Conservation (phyloP, 305 asterid species). For the Petunia hybrid region DNA sequence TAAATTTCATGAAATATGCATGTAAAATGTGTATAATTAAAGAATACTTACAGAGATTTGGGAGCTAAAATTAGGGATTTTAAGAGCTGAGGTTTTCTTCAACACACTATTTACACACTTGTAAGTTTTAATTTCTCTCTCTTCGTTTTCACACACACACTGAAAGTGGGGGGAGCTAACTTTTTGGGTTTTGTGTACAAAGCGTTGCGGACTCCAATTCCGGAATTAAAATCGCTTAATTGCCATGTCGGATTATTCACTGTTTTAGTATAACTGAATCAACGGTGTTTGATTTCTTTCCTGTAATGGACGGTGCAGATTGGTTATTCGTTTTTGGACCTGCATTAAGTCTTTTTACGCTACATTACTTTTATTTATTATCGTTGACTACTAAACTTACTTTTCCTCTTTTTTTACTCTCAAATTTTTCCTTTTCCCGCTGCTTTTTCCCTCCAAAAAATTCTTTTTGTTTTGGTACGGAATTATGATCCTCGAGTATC, state of each 20-base stretch:
- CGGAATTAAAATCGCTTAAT: slow-evolving; percentile 66
- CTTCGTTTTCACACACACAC: slow-evolving; percentile 38
- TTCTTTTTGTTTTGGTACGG: background rate
- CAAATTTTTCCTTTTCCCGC: slow-evolving; percentile 11
- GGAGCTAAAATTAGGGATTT: slow-evolving; percentile 26
- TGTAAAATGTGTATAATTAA: background rate
- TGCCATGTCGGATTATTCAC: slow-evolving; percentile 61
- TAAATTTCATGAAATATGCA: background rate
- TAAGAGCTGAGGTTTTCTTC: slow-evolving; percentile 37
- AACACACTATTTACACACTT: slow-evolving; percentile 25
- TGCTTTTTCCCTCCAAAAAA: slow-evolving; percentile 24
- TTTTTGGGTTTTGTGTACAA: slow-evolving; percentile 33
- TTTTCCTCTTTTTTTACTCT: background rate
- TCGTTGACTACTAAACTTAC: slow-evolving; percentile 36
- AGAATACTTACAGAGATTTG: slow-evolving; percentile 44
- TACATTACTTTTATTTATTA: slow-evolving; percentile 30
- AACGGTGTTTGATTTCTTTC: slow-evolving; percentile 45
- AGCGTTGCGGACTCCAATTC: slow-evolving; percentile 74
- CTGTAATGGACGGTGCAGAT: slow-evolving; percentile 43
- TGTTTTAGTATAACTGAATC: slow-evolving; percentile 34
- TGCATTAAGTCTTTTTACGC: slow-evolving; percentile 24
- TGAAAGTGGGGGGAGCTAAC: slow-evolving; percentile 7
- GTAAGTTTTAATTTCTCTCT: slow-evolving; percentile 22
- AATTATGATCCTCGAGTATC: too few species aligned
- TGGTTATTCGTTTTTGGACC: slow-evolving; percentile 31